These are phyloP conservation scores for Komagataella mondaviorum DNA, from an alignment of 805 yeast genomes.

Conservation along the genomic window DNA sequence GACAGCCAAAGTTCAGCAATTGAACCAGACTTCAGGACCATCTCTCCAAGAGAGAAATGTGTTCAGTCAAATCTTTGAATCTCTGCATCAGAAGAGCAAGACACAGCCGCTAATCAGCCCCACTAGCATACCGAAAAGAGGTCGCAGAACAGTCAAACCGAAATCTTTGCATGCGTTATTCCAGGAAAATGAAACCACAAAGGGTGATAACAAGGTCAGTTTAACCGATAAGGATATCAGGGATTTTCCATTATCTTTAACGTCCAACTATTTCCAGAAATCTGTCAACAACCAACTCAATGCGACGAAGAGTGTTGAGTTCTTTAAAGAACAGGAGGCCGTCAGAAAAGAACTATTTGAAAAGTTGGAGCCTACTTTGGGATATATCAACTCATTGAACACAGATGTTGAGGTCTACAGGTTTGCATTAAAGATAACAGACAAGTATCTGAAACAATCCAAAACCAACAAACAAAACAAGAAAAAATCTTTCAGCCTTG, in stretches of 20 bases:
- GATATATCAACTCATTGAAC: not conserved
- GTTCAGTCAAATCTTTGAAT: not conserved
- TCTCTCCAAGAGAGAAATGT: not conserved
- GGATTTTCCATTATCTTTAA: constrained; percentile 1
- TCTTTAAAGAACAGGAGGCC: not conserved
- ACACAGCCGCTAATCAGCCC: not conserved
- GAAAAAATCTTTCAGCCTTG: not conserved
- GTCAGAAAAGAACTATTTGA: not conserved
- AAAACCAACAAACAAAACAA: not conserved
- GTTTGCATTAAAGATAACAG: not conserved
- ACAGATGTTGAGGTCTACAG: not conserved
- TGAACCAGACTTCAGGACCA: not conserved
- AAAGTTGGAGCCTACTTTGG: not conserved
- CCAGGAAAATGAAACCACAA: not conserved
- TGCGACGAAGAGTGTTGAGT: not conserved
- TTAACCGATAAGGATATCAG: constrained; percentile 1
- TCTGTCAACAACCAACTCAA: not conserved
- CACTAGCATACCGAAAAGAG: not conserved
- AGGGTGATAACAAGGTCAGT: not conserved
- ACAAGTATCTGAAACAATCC: not conserved
- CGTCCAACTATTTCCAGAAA: not conserved
- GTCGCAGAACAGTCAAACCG: not conserved
- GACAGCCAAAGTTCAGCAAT: not conserved
- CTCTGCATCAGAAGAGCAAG: not conserved
- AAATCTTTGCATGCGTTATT: not conserved